Percentiles rank a stretch among this genome's conserved stretches.
These are phyloP conservation scores for Suillus spraguei DNA, from an alignment of 768 basidiomycete genomes.

Conservation along the genomic window DNA sequence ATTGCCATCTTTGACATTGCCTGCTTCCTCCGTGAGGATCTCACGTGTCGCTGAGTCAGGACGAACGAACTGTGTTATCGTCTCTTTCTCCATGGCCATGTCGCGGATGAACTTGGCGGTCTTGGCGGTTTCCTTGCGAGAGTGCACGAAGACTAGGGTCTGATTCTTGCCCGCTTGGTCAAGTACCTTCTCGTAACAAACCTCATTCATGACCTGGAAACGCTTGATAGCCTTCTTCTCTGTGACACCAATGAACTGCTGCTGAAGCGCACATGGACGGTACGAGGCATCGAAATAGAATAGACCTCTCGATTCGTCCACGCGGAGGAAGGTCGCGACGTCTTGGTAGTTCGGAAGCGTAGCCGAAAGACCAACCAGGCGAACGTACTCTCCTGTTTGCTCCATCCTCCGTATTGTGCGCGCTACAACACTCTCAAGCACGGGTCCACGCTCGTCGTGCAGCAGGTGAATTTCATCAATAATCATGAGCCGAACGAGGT, in stretches of 20 bases:
- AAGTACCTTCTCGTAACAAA: constrained; percentile 98
- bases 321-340: constrained; percentile 95
- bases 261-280: constrained; percentile 92
- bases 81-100: constrained; percentile 95
- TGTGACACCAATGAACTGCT: constrained; percentile 96
- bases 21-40: constrained; percentile 83
- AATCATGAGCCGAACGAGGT: constrained; percentile 93
- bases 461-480: constrained; percentile 98
- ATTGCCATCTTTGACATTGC: constrained; percentile 79
- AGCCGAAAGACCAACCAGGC: constrained; percentile 93
- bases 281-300: constrained; percentile 98
- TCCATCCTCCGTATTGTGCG: constrained; percentile 93
- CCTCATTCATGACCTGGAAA: constrained; percentile 97
- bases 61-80: constrained; percentile 93
- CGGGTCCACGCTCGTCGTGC: constrained; percentile 98
- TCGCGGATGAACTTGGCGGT: constrained; percentile 94
- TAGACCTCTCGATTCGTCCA: constrained; percentile 87
- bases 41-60: constrained; percentile 91
- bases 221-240: constrained; percentile 99
- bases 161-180: constrained; percentile 92
- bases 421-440: constrained; percentile 88
- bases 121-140: constrained; percentile 97
- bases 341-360: constrained; percentile 99
- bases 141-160: constrained; percentile 96
- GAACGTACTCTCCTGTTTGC: constrained; percentile 90